Percentiles rank a stretch among this genome's conserved stretches.
phyloP scores from a whole-genome alignment of 768 basidiomycete genomes.

The Crassisporium funariophilum region DNA sequence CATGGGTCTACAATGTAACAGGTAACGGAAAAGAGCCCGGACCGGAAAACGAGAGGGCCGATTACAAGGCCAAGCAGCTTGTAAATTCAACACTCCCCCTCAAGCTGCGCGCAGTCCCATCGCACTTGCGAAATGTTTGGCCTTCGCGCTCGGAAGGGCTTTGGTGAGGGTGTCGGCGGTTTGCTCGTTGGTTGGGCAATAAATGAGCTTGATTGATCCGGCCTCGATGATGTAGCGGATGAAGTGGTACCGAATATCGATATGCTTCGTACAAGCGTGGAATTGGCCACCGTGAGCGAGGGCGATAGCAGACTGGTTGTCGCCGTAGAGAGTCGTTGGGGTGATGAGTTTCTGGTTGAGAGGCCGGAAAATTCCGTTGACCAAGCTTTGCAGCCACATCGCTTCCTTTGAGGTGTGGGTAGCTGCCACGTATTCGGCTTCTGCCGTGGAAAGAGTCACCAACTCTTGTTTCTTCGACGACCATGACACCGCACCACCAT shows the following conservation, averaged over 20 bases:
- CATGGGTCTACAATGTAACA: no score
- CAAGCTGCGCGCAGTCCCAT: no score
- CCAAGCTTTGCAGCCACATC: conserved; percentile 5
- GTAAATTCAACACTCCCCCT: no score
- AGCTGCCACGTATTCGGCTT: conserved; percentile 18
- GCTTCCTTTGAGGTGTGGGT: no score
- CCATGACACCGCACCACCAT: conserved; percentile 38
- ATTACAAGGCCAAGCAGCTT: no score
- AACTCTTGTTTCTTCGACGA: conserved; percentile 30
- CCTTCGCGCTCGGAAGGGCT: no score
- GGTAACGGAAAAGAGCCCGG: no score
- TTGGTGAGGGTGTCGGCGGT: no score
- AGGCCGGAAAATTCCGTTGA: conserved; percentile 1
- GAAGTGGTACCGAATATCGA: conserved; percentile 19
- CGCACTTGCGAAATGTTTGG: no score
- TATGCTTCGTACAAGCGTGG: conserved; percentile 18
- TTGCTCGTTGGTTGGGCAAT: no score
- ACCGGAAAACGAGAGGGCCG: no score
- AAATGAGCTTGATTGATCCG: conserved; percentile 14
- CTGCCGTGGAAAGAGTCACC: conserved; percentile 22
- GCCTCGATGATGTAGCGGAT: conserved; percentile 11
- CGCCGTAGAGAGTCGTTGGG: neutral
- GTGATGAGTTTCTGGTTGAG: no score
- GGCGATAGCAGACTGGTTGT: conserved; percentile 18
- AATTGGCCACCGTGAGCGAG: conserved; percentile 12